Conservation (phyloP, 208 protist genomes). For the Endotrypanum monterogeii region DNA sequence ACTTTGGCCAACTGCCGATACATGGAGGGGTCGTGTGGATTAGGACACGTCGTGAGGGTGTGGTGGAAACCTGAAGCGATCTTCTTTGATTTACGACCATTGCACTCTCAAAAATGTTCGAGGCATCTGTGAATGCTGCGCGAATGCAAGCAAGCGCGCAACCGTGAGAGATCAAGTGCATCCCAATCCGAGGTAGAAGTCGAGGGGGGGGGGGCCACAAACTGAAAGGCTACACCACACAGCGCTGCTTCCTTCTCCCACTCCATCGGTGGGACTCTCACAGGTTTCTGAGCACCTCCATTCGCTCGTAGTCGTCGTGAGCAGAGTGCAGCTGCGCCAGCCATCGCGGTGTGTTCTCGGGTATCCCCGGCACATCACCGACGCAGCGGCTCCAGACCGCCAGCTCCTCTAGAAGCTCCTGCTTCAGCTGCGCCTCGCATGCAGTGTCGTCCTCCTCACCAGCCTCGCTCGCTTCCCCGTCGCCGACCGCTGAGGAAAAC, state of each 20-base stretch:
- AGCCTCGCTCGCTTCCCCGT: not conserved
- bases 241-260: not conserved
- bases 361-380: constrained; percentile 7
- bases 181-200: not conserved
- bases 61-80: not conserved
- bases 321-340: constrained; percentile 33
- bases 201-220: not conserved
- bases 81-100: not conserved
- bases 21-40: not conserved
- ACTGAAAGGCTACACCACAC: not conserved
- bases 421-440: constrained; percentile 12
- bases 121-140: not conserved
- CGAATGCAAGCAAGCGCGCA: not conserved
- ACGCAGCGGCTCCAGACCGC: constrained; percentile 39
- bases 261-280: not conserved
- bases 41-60: not conserved
- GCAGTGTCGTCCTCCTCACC: constrained; percentile 4
- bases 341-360: constrained; percentile 30
- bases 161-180: not conserved
- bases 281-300: constrained; percentile 38
- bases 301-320: constrained; percentile 58
- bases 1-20: not conserved
- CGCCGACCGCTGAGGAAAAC: constrained; percentile 21
- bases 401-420: constrained; percentile 38
- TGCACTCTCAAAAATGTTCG: not conserved